Conservation (phyloP, 106 monocot species). For the Dendrobium catenatum region DNA sequence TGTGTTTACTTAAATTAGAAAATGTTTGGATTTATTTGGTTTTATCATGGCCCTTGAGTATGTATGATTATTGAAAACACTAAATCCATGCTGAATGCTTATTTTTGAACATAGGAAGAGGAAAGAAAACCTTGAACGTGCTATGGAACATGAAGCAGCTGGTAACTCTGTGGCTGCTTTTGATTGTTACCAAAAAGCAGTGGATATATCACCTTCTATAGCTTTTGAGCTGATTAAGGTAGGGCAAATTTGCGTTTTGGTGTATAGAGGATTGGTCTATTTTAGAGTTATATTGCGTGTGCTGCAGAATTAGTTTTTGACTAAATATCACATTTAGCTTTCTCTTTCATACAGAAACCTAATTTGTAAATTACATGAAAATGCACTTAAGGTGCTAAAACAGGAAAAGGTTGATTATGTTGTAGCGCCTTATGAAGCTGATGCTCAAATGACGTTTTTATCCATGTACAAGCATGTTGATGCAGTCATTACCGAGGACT, state of each 20-base stretch:
- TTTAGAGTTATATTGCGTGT: background rate
- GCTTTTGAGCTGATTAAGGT: constrained; percentile 87
- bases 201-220: constrained; percentile 88
- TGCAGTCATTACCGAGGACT: constrained; percentile 98
- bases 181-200: constrained; percentile 97
- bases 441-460: constrained; percentile 96
- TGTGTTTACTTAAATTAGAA: background rate
- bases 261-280: background rate
- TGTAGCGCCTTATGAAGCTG: constrained; percentile 98
- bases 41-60: background rate
- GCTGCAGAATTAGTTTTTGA: background rate
- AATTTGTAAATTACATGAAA: background rate
- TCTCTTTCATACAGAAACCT: background rate
- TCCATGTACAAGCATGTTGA: constrained; percentile 74
- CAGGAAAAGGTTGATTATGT: constrained; percentile 84
- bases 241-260: background rate
- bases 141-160: constrained; percentile 73
- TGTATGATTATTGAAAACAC: background rate
- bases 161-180: constrained; percentile 84
- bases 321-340: background rate
- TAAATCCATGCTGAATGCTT: background rate
- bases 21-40: background rate
- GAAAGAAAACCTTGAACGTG: constrained; percentile 92
- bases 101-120: constrained; percentile 43
- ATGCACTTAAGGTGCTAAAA: constrained; percentile 58